Conservation (phyloP, 139 green algal species). For the Marvania coccoides region DNA sequence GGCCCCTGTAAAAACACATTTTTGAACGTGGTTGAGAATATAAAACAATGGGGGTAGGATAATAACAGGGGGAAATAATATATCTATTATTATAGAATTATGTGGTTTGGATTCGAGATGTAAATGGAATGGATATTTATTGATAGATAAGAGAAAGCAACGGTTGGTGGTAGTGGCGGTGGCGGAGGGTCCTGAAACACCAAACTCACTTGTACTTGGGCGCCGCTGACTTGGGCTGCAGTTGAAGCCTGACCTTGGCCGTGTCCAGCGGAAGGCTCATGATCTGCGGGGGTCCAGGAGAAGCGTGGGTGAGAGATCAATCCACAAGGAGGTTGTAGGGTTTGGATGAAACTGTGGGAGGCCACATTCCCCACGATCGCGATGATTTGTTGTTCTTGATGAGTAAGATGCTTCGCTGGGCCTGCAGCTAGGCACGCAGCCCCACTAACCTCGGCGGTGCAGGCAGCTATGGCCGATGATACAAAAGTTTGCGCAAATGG, state of each 20-base stretch:
- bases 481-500: conserved; percentile 42
- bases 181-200: neutral
- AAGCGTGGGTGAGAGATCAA: neutral
- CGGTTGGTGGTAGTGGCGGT: neutral
- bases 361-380: neutral
- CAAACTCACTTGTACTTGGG: conserved; percentile 54
- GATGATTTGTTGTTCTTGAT: neutral
- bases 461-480: conserved; percentile 62
- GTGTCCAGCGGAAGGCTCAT: conserved; percentile 88
- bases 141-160: too few species aligned
- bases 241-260: conserved; percentile 92
- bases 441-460: conserved; percentile 61
- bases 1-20: conserved; percentile 52
- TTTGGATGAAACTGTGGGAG: neutral
- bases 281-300: conserved; percentile 57
- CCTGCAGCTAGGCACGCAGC: neutral
- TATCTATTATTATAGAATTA: neutral
- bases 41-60: neutral
- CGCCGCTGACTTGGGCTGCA: conserved; percentile 55
- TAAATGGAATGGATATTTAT: too few species aligned
- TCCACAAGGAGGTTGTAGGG: neutral
- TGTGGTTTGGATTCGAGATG: too few species aligned
- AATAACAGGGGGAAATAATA: neutral
- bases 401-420: neutral
- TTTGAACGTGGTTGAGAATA: neutral